A percentile compares a stretch with the other conserved stretches of the same genome.
These are phyloP conservation scores for Panicum hallii DNA, from an alignment of 202 grass and related monocot genomes.

Conservation along the genomic window DNA sequence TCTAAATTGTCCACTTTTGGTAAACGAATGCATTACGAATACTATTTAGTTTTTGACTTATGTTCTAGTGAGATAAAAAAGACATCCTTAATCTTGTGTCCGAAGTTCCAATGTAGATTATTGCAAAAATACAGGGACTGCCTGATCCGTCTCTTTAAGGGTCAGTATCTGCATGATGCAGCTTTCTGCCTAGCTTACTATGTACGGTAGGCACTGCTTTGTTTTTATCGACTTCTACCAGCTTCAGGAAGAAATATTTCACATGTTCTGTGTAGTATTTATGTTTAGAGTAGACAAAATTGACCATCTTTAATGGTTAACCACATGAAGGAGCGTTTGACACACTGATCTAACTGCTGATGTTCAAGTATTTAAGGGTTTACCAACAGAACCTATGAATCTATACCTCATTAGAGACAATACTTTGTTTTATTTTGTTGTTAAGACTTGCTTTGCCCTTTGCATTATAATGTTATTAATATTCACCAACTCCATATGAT, in stretches of 20 bases:
- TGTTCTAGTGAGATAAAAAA: not conserved
- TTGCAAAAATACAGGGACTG: not conserved
- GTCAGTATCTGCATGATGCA: not conserved
- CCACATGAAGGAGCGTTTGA: not conserved
- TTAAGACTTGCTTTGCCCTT: conserved; percentile 22
- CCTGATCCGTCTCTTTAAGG: not conserved
- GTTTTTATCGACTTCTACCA: not conserved
- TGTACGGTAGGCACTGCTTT: not conserved
- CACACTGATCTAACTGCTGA: conserved; percentile 1
- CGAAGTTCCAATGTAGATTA: not conserved
- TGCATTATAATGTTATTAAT: conserved; percentile 29
- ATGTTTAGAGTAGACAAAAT: not conserved
- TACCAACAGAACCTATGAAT: not conserved
- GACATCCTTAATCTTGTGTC: not conserved
- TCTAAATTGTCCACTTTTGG: conserved; percentile 3
- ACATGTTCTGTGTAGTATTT: not conserved
- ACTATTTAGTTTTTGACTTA: not conserved
- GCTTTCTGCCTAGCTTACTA: conserved; percentile 11
- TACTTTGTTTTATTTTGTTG: conserved; percentile 8
- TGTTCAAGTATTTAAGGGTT: not conserved
- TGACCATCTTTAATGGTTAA: not conserved
- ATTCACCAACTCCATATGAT: conserved; percentile 15
- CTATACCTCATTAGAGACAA: not conserved
- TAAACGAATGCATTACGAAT: not conserved
- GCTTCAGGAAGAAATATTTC: conserved; percentile 14